Conservation (phyloP, 768 basidiomycete species). For the Xerocomellus amylosporus region DNA sequence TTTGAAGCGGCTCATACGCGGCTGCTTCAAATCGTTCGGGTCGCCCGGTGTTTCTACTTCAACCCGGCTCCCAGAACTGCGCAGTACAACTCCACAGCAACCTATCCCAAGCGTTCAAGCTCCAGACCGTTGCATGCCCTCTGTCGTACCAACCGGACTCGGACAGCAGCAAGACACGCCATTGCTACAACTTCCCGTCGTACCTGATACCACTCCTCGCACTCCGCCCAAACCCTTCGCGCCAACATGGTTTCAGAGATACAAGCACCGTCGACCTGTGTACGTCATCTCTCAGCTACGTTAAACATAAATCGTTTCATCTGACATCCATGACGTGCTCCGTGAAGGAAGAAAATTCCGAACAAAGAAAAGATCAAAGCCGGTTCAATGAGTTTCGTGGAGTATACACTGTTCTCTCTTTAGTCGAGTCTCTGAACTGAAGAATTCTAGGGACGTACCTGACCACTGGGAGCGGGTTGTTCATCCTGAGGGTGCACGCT, state of each 20-base stretch:
- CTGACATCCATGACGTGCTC: neutral
- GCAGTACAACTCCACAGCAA: neutral
- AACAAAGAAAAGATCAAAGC: neutral
- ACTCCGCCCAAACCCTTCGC: neutral
- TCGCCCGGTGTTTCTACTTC: neutral
- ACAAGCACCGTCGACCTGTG: neutral
- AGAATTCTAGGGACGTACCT: neutral
- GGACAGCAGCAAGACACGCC: no score
- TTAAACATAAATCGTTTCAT: neutral
- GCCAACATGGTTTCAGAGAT: neutral
- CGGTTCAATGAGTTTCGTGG: neutral
- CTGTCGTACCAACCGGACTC: neutral
- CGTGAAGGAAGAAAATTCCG: neutral
- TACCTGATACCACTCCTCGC: neutral
- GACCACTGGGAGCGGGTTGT: neutral
- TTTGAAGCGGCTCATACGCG: neutral
- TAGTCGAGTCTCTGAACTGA: neutral
- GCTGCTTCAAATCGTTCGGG: neutral
- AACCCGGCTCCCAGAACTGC: neutral
- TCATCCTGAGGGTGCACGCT: neutral
- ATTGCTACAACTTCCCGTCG: neutral
- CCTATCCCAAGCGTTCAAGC: neutral
- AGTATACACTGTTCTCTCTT: neutral
- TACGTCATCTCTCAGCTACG: neutral
- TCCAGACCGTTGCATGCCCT: neutral